These are phyloP conservation scores for Durusdinium trenchii DNA, from an alignment of 73 alveolate genomes.

Conservation along the genomic window DNA sequence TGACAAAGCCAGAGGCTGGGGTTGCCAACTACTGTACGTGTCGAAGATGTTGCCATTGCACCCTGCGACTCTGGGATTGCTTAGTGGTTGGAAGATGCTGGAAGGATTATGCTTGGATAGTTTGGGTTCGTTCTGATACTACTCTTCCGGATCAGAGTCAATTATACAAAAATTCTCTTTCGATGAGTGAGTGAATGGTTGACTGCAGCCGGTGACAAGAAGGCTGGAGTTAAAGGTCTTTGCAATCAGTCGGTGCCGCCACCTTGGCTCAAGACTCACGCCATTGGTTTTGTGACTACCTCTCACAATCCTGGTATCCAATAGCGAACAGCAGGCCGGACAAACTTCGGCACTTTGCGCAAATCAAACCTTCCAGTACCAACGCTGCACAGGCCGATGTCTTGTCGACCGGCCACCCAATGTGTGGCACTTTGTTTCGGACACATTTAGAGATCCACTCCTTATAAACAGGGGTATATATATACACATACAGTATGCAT, in stretches of 20 bases:
- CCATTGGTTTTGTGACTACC: slow-evolving; percentile 82
- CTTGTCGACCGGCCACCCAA: slow-evolving; percentile 66
- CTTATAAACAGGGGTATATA: not conserved
- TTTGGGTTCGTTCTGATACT: no score
- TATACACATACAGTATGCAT: not conserved
- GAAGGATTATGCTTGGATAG: not conserved
- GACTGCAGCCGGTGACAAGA: no score
- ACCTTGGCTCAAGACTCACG: slow-evolving; percentile 78
- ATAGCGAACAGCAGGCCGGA: slow-evolving; percentile 78
- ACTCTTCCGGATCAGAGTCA: no score
- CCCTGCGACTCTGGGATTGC: not conserved
- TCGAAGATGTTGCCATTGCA: not conserved
- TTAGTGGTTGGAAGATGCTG: not conserved
- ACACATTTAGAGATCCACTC: no score
- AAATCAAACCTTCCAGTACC: not conserved
- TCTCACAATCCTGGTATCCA: slow-evolving; percentile 70
- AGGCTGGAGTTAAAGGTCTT: no score
- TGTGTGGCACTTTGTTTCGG: not conserved
- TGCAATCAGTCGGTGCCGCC: no score
- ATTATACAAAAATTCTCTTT: no score
- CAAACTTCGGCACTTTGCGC: not conserved
- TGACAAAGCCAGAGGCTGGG: slow-evolving; percentile 18
- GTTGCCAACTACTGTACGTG: not conserved
- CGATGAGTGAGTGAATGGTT: no score
- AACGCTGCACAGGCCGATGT: not conserved